Conservation (phyloP, 805 yeast genomes). For the Pichia scutulata region DNA sequence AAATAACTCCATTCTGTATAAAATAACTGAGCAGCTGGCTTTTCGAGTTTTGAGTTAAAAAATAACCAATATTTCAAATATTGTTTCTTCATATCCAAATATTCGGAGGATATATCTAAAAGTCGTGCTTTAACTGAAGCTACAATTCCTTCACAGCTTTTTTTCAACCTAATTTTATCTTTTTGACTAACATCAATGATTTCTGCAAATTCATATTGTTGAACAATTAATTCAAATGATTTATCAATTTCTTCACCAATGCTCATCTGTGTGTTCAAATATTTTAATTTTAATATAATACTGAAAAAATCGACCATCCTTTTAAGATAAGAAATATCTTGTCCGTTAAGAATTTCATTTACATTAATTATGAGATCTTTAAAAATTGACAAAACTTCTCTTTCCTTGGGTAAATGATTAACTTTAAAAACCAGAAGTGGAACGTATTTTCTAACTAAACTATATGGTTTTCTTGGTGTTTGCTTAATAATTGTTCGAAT, state of each 20-base stretch:
- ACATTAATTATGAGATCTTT: conserved; percentile 11
- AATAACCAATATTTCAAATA: conserved; percentile 9
- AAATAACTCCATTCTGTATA: conserved; percentile 27
- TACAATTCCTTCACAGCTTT: conserved; percentile 1
- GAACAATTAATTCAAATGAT: conserved; percentile 1
- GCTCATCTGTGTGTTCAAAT: neutral
- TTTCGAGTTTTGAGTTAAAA: neutral
- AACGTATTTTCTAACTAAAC: conserved; percentile 13
- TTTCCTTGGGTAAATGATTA: conserved; percentile 7
- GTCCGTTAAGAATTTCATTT: conserved; percentile 1
- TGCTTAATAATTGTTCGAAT: conserved; percentile 5
- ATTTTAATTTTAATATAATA: conserved; percentile 11
- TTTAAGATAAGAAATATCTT: conserved; percentile 8
- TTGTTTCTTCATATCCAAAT: neutral
- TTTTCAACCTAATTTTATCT: conserved; percentile 5
- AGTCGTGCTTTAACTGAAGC: neutral
- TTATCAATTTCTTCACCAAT: conserved; percentile 1
- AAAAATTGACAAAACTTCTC: conserved; percentile 8
- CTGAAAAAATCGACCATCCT: conserved; percentile 11
- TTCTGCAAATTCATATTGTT: conserved; percentile 5
- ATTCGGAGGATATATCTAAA: neutral
- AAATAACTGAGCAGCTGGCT: conserved; percentile 13
- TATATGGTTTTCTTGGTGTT: conserved; percentile 15
- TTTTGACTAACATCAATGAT: conserved; percentile 3
- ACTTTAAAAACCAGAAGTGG: conserved; percentile 12